These are phyloP conservation scores for Sugiyamaella chiloensis DNA, from an alignment of 805 yeast species.

Conservation along the genomic window DNA sequence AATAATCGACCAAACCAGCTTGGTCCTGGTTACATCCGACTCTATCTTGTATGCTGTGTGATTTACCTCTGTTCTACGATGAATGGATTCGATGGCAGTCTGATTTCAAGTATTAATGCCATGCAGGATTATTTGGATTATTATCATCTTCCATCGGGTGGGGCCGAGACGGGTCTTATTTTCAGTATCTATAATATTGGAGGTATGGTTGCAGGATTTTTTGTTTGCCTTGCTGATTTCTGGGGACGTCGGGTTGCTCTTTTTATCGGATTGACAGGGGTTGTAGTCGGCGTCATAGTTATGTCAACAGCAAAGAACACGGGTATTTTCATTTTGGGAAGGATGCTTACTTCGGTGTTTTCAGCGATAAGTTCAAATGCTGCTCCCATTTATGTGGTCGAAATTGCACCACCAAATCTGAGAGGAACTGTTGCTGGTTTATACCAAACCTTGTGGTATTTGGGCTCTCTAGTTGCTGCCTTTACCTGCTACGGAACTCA, in stretches of 20 bases:
- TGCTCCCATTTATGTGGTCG: slow-evolving; percentile 15
- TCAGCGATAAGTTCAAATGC: not conserved
- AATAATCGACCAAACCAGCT: not conserved
- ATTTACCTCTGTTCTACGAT: not conserved
- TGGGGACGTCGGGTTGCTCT: slow-evolving; percentile 1
- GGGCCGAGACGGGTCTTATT: not conserved
- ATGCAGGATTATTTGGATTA: not conserved
- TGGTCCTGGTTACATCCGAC: not conserved
- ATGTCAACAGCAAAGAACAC: not conserved
- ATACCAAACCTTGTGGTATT: slow-evolving; percentile 17
- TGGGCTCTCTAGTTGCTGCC: slow-evolving; percentile 19
- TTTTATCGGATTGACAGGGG: not conserved
- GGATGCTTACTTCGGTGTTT: not conserved
- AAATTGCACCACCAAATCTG: slow-evolving; percentile 11
- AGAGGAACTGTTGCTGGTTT: slow-evolving; percentile 15
- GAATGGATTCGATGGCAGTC: slow-evolving; percentile 1
- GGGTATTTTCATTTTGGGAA: not conserved
- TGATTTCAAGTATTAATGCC: not conserved
- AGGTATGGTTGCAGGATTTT: slow-evolving; percentile 2
- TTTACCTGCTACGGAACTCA: slow-evolving; percentile 11
- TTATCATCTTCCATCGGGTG: not conserved
- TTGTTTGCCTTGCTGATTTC: not conserved
- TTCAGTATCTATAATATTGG: slow-evolving; percentile 1
- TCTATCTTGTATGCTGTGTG: not conserved
- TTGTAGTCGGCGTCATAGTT: not conserved